Base-by-base conservation (phyloP, 805 yeast genomes). In the Wickerhamiella bombiphila region DNA sequence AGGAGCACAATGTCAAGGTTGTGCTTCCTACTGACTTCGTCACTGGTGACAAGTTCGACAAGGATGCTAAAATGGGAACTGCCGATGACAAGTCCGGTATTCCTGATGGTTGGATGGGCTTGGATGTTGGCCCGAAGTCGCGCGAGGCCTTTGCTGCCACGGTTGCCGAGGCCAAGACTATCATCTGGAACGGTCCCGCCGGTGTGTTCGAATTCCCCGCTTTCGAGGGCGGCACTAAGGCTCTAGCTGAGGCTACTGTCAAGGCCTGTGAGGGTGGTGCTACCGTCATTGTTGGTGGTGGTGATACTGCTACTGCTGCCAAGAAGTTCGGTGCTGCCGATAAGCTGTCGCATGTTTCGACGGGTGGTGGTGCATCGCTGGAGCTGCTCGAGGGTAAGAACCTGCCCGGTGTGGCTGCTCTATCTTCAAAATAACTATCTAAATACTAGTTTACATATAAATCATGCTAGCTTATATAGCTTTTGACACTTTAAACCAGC, bases 181-280 rank as follows among this genome's bases (percentile, higher is more conserved):
- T 91, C 56, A 91, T 91, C 61, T 91, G 98, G 98, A 91, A 91
- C 72, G 98, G 98, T 63, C 98, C 98, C 49, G 96, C 98, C 66
- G 98, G 98, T 73, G 98, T 91, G 54, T 91, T 91, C 63, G 98
- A 91, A 71, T 91, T 91, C 58, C 94, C 82, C 52, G 72, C 71
- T 57, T 91, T 91, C 61, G 79, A 95, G 52, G 65, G 65, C 43
- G 97, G 97, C 67, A 88, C 97, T 60, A 81, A 86, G 69, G 63
- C 83, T 43, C 66, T 88, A 65, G 76, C 88, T 55, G 93, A 76
- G 47, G 93, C 91, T 54, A 78, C 78, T 58, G 93, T 86, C 51
- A 68, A 73, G 59, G 78, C 94, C 48, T 82, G 85, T 55, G 76
- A 72, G 62, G 72, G 74, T 43, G 96, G 96, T 60, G 80, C 94